Percentiles rank a stretch among this genome's conserved stretches.
phyloP scores from a whole-genome alignment of 176 grass and related monocot species.

The Eragrostis nindensis region DNA sequence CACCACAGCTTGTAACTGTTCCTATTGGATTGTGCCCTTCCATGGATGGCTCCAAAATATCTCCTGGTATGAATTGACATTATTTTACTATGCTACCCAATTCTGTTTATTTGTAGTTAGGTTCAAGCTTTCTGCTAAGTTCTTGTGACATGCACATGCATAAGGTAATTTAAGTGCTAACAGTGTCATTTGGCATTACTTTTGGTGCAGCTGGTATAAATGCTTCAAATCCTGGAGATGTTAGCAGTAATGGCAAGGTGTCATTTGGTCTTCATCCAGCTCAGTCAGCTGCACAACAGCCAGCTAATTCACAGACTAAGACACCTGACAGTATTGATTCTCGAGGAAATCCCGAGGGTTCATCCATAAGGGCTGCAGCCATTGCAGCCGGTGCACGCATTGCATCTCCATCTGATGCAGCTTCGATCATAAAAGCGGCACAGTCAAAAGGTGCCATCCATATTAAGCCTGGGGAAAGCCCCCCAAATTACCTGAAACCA shows the following conservation, averaged over 20 bases:
- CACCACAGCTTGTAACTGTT: constrained; percentile 55
- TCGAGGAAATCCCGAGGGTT: constrained; percentile 33
- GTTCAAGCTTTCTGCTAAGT: not conserved
- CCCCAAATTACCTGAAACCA: constrained; percentile 46
- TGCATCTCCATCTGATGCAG: constrained; percentile 57
- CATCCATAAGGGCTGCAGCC: constrained; percentile 60
- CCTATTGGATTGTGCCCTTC: constrained; percentile 61
- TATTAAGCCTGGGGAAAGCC: constrained; percentile 56
- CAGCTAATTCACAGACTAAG: constrained; percentile 33
- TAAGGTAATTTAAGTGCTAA: constrained; percentile 21
- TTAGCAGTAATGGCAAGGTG: constrained; percentile 41
- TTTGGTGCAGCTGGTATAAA: constrained; percentile 46
- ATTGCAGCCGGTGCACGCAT: constrained; percentile 63
- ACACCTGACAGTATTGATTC: constrained; percentile 14
- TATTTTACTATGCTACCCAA: constrained; percentile 25
- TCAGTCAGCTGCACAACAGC: constrained; percentile 30
- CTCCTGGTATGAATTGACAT: constrained; percentile 42
- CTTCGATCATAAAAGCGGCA: constrained; percentile 64
- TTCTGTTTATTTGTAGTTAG: not conserved
- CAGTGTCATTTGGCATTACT: constrained; percentile 11
- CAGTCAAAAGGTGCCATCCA: constrained; percentile 52
- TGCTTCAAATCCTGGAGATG: constrained; percentile 21
- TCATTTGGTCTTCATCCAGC: constrained; percentile 35
- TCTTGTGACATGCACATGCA: not conserved
- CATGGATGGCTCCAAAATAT: constrained; percentile 45